These are phyloP conservation scores for Leucocoprinus birnbaumii DNA, from an alignment of 768 basidiomycete species.

Conservation along the genomic window DNA sequence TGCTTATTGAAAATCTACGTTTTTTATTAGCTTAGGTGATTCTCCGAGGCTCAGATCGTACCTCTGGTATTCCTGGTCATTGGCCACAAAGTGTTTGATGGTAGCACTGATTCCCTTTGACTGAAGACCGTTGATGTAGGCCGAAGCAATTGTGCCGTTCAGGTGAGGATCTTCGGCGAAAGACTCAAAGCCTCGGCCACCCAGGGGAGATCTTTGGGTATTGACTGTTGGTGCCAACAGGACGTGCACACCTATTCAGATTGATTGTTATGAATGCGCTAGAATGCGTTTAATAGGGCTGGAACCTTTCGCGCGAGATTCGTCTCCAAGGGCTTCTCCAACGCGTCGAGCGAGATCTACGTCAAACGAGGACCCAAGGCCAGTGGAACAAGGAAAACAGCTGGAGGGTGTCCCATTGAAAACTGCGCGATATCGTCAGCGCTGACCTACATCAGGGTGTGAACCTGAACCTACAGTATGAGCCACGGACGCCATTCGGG, in stretches of 20 bases:
- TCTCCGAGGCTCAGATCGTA: constrained; percentile 11
- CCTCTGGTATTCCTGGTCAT: constrained; percentile 63
- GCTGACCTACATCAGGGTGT: constrained; percentile 29
- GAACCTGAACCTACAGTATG: constrained; percentile 34
- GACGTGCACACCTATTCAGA: constrained; percentile 34
- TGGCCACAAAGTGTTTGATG: constrained; percentile 63
- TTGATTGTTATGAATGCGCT: neutral
- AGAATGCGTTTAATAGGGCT: neutral
- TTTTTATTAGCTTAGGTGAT: neutral
- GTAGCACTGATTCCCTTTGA: constrained; percentile 54
- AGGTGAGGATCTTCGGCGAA: constrained; percentile 63
- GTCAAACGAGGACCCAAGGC: constrained; percentile 55
- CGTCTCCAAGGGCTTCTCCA: constrained; percentile 51
- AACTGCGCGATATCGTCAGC: constrained; percentile 25
- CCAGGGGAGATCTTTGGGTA: constrained; percentile 57
- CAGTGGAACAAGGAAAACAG: constrained; percentile 58
- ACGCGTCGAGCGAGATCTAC: constrained; percentile 42
- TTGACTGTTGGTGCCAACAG: constrained; percentile 66
- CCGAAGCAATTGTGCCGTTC: constrained; percentile 52
- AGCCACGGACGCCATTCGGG: constrained; percentile 49
- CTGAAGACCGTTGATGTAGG: constrained; percentile 64
- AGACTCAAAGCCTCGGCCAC: constrained; percentile 58
- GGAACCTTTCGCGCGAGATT: constrained; percentile 45
- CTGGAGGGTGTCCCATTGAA: constrained; percentile 55
- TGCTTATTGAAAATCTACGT: constrained; percentile 41